A percentile compares a stretch with the other conserved stretches of the same genome.
phyloP scores from a whole-genome alignment of 2,329 filamentous ascomycete genomes.

The Penicillium sp. region DNA sequence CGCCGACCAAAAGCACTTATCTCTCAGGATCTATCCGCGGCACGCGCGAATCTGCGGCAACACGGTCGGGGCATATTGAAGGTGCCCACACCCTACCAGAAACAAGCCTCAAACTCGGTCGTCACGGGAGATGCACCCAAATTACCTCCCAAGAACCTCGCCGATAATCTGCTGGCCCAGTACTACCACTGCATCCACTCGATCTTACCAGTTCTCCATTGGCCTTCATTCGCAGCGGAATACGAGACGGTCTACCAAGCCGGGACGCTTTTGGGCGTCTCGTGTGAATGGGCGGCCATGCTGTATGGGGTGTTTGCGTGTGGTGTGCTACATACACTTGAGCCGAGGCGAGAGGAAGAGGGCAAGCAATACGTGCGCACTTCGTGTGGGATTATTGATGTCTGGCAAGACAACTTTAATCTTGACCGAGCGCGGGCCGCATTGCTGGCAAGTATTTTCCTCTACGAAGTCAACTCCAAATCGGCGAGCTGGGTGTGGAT shows the following conservation, averaged over 20 bases:
- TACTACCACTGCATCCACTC: conserved; percentile 77
- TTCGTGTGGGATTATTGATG: conserved; percentile 67
- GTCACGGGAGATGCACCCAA: conserved; percentile 58
- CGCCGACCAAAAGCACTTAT: conserved; percentile 60
- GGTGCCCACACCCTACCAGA: conserved; percentile 66
- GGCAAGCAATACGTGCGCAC: conserved; percentile 68
- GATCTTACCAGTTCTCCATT: conserved; percentile 81
- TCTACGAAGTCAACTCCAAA: conserved; percentile 82
- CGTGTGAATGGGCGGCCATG: conserved; percentile 71
- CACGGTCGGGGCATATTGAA: conserved; percentile 78
- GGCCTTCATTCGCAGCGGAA: conserved; percentile 74
- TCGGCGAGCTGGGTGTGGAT: conserved; percentile 85
- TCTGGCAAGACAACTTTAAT: conserved; percentile 75
- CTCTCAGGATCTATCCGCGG: conserved; percentile 67
- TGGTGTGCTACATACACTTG: conserved; percentile 69
- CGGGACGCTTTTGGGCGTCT: conserved; percentile 58
- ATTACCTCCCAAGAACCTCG: conserved; percentile 66
- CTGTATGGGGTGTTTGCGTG: conserved; percentile 82
- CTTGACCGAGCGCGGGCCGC: conserved; percentile 72
- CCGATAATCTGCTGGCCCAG: conserved; percentile 69
- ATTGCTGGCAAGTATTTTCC: conserved; percentile 71
- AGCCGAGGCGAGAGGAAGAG: conserved; percentile 55
- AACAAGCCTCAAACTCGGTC: conserved; percentile 48
- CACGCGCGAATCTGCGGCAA: conserved; percentile 68
- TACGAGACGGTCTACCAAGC: conserved; percentile 73